These are phyloP conservation scores for Clavispora vitiphila DNA, from an alignment of 805 yeast genomes.

Conservation along the genomic window DNA sequence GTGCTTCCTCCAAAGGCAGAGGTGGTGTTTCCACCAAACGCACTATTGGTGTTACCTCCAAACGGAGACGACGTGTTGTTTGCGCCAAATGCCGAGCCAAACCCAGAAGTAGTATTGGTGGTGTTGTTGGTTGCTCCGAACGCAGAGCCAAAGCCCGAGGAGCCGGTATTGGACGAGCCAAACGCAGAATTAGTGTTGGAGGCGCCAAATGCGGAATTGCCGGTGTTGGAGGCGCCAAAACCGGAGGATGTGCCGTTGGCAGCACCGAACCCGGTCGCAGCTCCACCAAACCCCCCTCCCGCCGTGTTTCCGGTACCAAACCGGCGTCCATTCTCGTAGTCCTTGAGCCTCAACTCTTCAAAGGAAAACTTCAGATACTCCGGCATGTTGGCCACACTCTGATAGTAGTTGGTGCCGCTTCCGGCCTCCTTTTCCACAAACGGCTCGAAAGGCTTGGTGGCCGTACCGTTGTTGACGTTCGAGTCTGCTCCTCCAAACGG, in stretches of 20 bases:
- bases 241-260: constrained; percentile 5
- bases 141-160: constrained; percentile 18
- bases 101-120: constrained; percentile 14
- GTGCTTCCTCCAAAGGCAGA: background rate
- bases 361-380: constrained; percentile 76
- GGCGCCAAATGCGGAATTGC: constrained; percentile 21
- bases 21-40: constrained; percentile 22
- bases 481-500: constrained; percentile 17
- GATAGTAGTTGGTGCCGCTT: constrained; percentile 49
- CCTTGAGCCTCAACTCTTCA: constrained; percentile 87
- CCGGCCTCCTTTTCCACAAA: constrained; percentile 73
- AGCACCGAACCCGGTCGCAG: constrained; percentile 10
- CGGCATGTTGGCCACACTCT: constrained; percentile 83
- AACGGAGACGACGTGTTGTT: constrained; percentile 10
- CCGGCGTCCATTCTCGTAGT: constrained; percentile 70
- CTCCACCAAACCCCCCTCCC: constrained; percentile 22
- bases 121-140: constrained; percentile 3
- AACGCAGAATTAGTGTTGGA: constrained; percentile 18
- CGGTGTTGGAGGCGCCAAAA: constrained; percentile 27
- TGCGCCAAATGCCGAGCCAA: constrained; percentile 9
- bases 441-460: constrained; percentile 63
- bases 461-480: constrained; percentile 59
- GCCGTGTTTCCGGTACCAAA: constrained; percentile 42
- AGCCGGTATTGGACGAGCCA: constrained; percentile 17
- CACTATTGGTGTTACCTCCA: constrained; percentile 9